phyloP scores from a whole-genome alignment of 192 early-diverging fungal species.

The Linnemannia exigua region DNA sequence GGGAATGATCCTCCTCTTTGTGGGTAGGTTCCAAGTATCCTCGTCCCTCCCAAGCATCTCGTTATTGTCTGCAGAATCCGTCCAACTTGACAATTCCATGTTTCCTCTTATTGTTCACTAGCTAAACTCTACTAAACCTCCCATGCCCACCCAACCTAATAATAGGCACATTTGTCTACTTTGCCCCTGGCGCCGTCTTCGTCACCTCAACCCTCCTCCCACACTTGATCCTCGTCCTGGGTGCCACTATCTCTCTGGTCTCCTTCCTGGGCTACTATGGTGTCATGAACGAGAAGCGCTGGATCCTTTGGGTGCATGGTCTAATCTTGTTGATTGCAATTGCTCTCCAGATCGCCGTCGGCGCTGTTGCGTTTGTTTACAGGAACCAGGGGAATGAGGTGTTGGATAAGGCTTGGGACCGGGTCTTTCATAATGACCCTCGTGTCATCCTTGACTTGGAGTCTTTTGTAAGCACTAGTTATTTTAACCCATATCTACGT shows the following conservation, averaged over 20 bases:
- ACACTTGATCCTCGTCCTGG: slow-evolving; percentile 40
- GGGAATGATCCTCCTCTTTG: slow-evolving; percentile 52
- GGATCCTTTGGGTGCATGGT: slow-evolving; percentile 48
- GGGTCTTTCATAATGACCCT: slow-evolving; percentile 46
- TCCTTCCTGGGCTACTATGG: slow-evolving; percentile 56
- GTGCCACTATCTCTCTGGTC: slow-evolving; percentile 48
- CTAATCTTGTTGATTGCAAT: slow-evolving; percentile 41
- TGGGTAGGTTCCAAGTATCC: slow-evolving; percentile 22
- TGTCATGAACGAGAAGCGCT: slow-evolving; percentile 53
- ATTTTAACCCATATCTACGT: too few species aligned
- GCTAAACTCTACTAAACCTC: too few species aligned
- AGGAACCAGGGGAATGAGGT: slow-evolving; percentile 48
- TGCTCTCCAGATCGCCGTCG: slow-evolving; percentile 54
- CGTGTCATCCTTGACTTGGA: slow-evolving; percentile 54
- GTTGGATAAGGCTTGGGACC: slow-evolving; percentile 49
- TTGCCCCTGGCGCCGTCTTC: slow-evolving; percentile 47
- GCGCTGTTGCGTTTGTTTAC: slow-evolving; percentile 49
- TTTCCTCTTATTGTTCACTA: not conserved
- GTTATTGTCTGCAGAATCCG: too few species aligned
- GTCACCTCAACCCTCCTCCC: slow-evolving; percentile 48
- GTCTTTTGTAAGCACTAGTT: slow-evolving; percentile 45
- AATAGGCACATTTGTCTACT: slow-evolving; percentile 52
- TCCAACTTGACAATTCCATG: too few species aligned
- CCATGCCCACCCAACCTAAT: not conserved
- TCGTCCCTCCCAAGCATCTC: not conserved